Evolutionary conservation across 2,329 filamentous ascomycete genomes (phyloP).

Genomic region (Botryotinia calthae): DNA sequence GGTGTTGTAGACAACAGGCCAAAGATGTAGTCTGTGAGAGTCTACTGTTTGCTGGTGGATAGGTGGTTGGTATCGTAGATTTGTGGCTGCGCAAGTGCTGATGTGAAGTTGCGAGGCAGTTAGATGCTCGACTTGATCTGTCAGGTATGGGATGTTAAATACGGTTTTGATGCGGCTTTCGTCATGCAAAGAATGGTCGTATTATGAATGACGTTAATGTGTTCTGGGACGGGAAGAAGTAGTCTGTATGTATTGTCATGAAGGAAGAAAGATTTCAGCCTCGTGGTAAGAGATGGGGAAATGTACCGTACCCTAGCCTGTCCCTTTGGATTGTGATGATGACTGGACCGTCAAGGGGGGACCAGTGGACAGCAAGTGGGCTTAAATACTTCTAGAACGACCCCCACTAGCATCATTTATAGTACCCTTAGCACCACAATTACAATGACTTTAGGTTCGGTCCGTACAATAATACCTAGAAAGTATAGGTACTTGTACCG

Average conservation of each 20-base stretch:
- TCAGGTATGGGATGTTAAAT: not conserved
- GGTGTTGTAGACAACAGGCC: not conserved
- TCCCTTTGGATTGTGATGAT: not conserved
- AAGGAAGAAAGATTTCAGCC: not conserved
- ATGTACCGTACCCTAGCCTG: not conserved
- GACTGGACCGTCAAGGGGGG: not conserved
- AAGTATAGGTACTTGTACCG: not conserved
- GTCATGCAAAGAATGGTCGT: not conserved
- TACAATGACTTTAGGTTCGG: not conserved
- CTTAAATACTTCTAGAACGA: not conserved
- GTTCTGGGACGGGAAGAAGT: not conserved
- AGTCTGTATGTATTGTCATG: not conserved
- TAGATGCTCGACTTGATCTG: not conserved
- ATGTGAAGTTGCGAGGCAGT: not conserved
- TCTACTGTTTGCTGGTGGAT: not conserved
- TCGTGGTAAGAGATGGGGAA: not conserved
- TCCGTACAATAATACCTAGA: not conserved
- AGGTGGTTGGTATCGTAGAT: not conserved
- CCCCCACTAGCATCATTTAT: not conserved
- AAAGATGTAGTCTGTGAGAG: not conserved
- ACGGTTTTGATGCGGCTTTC: not conserved
- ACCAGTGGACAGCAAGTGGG: not conserved
- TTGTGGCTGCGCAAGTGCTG: not conserved
- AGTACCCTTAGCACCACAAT: not conserved
- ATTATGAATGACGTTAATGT: not conserved